These are phyloP conservation scores for Hippophae rhamnoides DNA, from an alignment of 306 rosid species.

Conservation along the genomic window DNA sequence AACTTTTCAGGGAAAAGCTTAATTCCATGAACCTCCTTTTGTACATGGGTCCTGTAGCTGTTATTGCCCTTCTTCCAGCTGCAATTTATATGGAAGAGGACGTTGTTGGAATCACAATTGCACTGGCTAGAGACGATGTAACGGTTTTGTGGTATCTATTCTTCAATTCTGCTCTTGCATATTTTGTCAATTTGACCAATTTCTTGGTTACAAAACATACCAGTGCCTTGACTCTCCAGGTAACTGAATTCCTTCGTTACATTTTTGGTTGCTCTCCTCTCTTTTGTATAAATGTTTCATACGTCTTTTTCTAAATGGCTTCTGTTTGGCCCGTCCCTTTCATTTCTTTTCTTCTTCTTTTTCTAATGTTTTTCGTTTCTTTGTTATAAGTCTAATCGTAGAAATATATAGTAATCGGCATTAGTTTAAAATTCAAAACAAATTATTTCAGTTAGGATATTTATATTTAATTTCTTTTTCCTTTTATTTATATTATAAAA, in stretches of 20 bases:
- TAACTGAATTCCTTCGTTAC: slow-evolving; percentile 6
- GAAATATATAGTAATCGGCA: too few species aligned
- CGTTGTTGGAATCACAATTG: slow-evolving; percentile 90
- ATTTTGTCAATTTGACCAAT: slow-evolving; percentile 93
- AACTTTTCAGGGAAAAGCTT: slow-evolving; percentile 73
- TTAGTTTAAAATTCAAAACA: too few species aligned
- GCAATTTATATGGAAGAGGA: slow-evolving; percentile 92
- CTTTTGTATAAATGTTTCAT: too few species aligned
- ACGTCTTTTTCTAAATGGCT: too few species aligned
- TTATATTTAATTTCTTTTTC: too few species aligned
- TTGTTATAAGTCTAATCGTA: too few species aligned
- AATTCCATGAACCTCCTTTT: slow-evolving; percentile 98
- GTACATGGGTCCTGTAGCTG: slow-evolving; percentile 99
- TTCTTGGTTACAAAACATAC: slow-evolving; percentile 98
- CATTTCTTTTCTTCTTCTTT: too few species aligned
- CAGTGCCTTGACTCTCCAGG: slow-evolving; percentile 99
- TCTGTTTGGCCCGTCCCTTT: too few species aligned
- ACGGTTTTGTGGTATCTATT: slow-evolving; percentile 95
- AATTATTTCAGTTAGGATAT: too few species aligned
- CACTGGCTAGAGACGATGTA: slow-evolving; percentile 89
- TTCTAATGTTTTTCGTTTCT: too few species aligned
- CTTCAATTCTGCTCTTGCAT: slow-evolving; percentile 86
- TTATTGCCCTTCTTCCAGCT: slow-evolving; percentile 95
- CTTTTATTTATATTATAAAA: too few species aligned
- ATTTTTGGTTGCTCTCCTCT: too few species aligned